Base-by-base conservation (phyloP, 495 filamentous ascomycete species). In the Monascus purpureus region DNA sequence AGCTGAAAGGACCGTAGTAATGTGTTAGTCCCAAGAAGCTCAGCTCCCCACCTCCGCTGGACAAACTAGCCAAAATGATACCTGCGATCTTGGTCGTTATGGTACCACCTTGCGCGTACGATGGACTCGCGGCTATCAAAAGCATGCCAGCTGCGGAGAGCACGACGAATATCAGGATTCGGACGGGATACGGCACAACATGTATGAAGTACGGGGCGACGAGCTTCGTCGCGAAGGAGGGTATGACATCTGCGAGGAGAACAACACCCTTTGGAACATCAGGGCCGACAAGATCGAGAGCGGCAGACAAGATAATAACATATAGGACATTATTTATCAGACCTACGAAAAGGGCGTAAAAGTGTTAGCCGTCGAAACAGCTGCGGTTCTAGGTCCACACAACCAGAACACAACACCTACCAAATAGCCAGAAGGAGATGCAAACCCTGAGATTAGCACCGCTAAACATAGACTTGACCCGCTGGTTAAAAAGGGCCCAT, bases 261-360 rank as follows among this genome's bases (percentile, higher is more conserved):
- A 97, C 87, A 29, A 92, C 68, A 35, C 77, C 83, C 53, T 94
- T 95, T 17, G 88, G 90, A 1, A 93, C 64, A 29, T 59, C 49
- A 23, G 80, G 74, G 8, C 87, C 87, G 48, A 96, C 90, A 36
- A 97, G 78, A 50, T 97, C 90, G 37, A 93, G 78, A 13, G 90
- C 88, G n/a, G 90, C 80, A 9, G 86, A 86, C 42, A 97, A 75
- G 52, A 97, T 83, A 51, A 97, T 80, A 19, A 97, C 87, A 52
- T 96, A 97, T 56, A 94, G 80, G 47, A 97, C 80, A 61, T 95
- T 96, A 57, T 97, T 97, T 52, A 97, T 82, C 4, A 94, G 65
- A 33, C 90, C 88, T 96, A 38, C 17, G 13, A 17, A 15, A 6
- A 7, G 9, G 15, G 17, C 9, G 16, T 25, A 13, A 17, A 16